A percentile compares a stretch with the other conserved stretches of the same genome.
Evolutionary conservation across 768 basidiomycete species (phyloP).

Genomic region (Tephrocybe sp.): DNA sequence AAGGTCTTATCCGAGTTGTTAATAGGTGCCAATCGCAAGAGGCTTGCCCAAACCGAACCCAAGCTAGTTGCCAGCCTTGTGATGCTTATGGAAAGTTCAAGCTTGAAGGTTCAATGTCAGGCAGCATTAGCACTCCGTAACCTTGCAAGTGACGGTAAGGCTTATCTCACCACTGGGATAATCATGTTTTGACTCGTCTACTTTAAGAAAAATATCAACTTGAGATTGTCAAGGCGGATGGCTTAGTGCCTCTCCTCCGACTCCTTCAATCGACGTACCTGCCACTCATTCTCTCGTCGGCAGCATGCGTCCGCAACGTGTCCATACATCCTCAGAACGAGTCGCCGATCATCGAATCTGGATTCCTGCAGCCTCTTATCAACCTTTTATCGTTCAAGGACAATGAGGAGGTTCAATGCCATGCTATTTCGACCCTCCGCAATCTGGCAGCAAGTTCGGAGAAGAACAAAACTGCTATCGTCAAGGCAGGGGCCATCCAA

Average conservation of each 20-base stretch:
- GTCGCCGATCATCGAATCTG: slow-evolving; percentile 98
- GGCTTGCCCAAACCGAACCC: slow-evolving; percentile 90
- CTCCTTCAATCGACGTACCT: slow-evolving; percentile 96
- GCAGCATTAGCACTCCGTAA: slow-evolving; percentile 95
- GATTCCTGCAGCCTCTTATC: slow-evolving; percentile 94
- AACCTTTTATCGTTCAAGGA: slow-evolving; percentile 97
- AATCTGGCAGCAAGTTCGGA: slow-evolving; percentile 97
- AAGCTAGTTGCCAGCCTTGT: slow-evolving; percentile 94
- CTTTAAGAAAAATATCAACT: slow-evolving; percentile 92
- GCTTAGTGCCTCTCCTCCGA: slow-evolving; percentile 86
- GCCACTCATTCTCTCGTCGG: slow-evolving; percentile 95
- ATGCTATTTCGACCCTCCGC: slow-evolving; percentile 95
- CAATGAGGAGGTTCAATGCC: slow-evolving; percentile 99
- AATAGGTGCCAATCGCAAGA: slow-evolving; percentile 84
- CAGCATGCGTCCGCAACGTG: slow-evolving; percentile 98
- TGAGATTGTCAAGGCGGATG: slow-evolving; percentile 96
- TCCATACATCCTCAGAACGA: slow-evolving; percentile 99
- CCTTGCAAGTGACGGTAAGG: slow-evolving; percentile 91
- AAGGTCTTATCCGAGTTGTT: not conserved
- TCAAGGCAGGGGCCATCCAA: slow-evolving; percentile 95
- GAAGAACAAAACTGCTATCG: slow-evolving; percentile 97
- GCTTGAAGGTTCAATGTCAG: slow-evolving; percentile 98
- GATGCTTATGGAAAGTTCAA: slow-evolving; percentile 93
- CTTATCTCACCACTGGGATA: not conserved
- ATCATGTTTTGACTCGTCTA: not conserved